Evolutionary conservation across 2,329 filamentous ascomycete genomes (phyloP).

Genomic region (Calonectria pseudoturangicola): DNA sequence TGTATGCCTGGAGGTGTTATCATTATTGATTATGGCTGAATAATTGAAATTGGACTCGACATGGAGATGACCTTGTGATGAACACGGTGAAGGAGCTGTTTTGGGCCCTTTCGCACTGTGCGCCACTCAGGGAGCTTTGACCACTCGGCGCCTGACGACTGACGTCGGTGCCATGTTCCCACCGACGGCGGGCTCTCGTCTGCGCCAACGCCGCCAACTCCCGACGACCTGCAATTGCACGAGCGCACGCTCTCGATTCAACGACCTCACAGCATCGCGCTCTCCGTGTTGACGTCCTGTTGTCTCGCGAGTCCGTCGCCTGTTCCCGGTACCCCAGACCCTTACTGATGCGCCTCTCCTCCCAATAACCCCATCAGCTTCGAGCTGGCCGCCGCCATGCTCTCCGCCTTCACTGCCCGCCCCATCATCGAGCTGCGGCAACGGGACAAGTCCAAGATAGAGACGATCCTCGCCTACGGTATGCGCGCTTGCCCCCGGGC

Average conservation of each 20-base stretch:
- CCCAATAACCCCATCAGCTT: slow-evolving; percentile 56
- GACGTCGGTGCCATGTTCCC: slow-evolving; percentile 53
- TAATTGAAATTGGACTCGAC: background rate
- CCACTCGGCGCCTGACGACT: slow-evolving; percentile 48
- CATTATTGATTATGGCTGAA: background rate
- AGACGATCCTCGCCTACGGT: slow-evolving; percentile 95
- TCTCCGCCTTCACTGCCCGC: slow-evolving; percentile 97
- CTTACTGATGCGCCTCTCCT: slow-evolving; percentile 57
- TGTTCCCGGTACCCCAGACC: slow-evolving; percentile 10
- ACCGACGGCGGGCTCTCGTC: slow-evolving; percentile 44
- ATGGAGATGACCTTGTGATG: background rate
- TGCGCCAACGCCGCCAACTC: slow-evolving; percentile 29
- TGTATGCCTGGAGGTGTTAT: slow-evolving; percentile 23
- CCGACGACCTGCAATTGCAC: slow-evolving; percentile 31
- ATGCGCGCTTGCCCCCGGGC: slow-evolving; percentile 50
- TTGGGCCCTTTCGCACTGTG: slow-evolving; percentile 44
- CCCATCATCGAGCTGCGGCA: slow-evolving; percentile 97
- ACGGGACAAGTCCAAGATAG: slow-evolving; percentile 97
- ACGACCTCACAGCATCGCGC: slow-evolving; percentile 20
- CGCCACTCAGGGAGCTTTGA: slow-evolving; percentile 51
- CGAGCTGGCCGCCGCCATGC: slow-evolving; percentile 79
- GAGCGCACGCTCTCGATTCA: slow-evolving; percentile 20
- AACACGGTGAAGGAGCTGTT: slow-evolving; percentile 37
- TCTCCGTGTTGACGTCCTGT: background rate
- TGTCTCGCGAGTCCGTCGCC: slow-evolving; percentile 8